phyloP scores from a whole-genome alignment of 192 early-diverging fungal species.

The Coemansia sp. region DNA sequence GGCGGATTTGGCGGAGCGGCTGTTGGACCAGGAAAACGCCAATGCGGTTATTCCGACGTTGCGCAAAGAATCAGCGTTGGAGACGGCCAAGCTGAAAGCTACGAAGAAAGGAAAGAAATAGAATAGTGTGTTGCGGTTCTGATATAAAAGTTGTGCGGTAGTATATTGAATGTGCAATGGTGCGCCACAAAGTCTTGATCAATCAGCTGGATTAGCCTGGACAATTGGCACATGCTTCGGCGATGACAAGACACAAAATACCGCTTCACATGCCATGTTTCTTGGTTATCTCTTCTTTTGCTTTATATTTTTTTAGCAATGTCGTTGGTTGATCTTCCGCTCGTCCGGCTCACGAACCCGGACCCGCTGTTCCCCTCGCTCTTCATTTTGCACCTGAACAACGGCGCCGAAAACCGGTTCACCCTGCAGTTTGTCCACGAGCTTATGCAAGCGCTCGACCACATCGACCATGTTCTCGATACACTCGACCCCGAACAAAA shows the following conservation, averaged over 20 bases:
- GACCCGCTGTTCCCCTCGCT: constrained; percentile 39
- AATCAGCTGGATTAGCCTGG: too few species aligned
- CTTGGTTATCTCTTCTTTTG: background rate
- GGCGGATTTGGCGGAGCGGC: constrained; percentile 61
- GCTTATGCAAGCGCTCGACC: constrained; percentile 62
- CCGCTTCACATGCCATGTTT: background rate
- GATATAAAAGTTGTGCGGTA: too few species aligned
- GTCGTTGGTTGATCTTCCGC: constrained; percentile 43
- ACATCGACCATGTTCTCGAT: constrained; percentile 54
- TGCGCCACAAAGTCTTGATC: too few species aligned
- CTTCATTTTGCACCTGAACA: constrained; percentile 65
- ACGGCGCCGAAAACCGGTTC: constrained; percentile 68
- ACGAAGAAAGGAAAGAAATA: background rate
- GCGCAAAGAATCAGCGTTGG: constrained; percentile 42
- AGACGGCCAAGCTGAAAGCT: constrained; percentile 14
- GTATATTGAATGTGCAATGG: too few species aligned
- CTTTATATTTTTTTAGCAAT: constrained; percentile 1
- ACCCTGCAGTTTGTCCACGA: constrained; percentile 57
- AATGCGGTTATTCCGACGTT: constrained; percentile 32
- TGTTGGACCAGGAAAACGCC: constrained; percentile 42
- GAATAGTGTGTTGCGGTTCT: background rate
- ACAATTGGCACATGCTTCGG: too few species aligned
- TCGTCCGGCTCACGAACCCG: constrained; percentile 45
- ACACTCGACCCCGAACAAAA: constrained; percentile 36
- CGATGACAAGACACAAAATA: too few species aligned